Evolutionary conservation across 2,329 filamentous ascomycete species (phyloP).

Genomic region (Alternaria sp.): DNA sequence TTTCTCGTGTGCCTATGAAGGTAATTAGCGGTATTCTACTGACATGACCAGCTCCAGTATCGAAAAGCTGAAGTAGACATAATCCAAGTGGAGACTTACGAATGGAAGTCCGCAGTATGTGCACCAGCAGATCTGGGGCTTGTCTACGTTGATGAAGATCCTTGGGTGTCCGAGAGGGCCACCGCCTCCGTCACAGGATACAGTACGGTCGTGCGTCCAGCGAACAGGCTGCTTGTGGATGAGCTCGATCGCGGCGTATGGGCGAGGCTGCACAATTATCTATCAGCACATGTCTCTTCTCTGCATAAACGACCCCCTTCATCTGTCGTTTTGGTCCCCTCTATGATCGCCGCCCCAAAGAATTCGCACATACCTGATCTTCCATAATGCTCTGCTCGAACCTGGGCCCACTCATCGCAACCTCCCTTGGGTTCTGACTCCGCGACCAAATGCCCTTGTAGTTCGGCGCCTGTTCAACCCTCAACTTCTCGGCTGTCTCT

Average conservation of each 20-base stretch:
- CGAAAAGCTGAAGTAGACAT: background rate
- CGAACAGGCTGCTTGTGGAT: conserved; percentile 94
- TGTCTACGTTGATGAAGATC: conserved; percentile 98
- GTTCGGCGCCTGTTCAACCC: conserved; percentile 84
- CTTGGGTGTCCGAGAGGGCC: conserved; percentile 88
- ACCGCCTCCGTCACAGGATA: conserved; percentile 90
- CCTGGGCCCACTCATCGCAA: conserved; percentile 90
- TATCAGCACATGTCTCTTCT: conserved; percentile 26
- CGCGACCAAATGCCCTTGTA: conserved; percentile 79
- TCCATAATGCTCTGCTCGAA: conserved; percentile 98
- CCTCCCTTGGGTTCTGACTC: conserved; percentile 79
- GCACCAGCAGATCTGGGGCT: conserved; percentile 89
- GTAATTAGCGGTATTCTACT: conserved; percentile 13
- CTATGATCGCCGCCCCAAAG: too few relatives aligned
- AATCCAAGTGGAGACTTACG: conserved; percentile 63
- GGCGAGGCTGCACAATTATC: conserved; percentile 71
- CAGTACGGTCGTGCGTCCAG: conserved; percentile 84
- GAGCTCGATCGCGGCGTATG: conserved; percentile 88
- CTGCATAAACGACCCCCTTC: too few relatives aligned
- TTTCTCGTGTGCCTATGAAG: conserved; percentile 80
- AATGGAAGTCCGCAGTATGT: conserved; percentile 93
- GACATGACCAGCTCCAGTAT: background rate
- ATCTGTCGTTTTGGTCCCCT: too few relatives aligned
- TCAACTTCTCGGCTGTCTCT: conserved; percentile 60
- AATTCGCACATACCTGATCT: conserved; percentile 86